Conservation (phyloP, 1,139 yeast genomes). For the Sugiyamaella xylanicola region DNA sequence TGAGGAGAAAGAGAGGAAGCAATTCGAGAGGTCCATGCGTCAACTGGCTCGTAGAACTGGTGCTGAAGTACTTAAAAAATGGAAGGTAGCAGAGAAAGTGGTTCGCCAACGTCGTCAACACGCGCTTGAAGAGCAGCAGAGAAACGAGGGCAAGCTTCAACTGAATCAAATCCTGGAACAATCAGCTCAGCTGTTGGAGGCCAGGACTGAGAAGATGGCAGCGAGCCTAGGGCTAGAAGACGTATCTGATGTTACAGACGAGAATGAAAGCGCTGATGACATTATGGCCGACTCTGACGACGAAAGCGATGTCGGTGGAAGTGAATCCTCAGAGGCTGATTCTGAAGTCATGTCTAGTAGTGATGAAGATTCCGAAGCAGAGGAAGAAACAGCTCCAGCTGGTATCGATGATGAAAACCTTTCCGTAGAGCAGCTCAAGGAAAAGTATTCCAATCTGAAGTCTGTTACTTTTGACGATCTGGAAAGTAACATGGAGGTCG, state of each 20-base stretch:
- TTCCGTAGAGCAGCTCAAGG: slow-evolving; percentile 64
- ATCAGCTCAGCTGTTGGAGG: slow-evolving; percentile 85
- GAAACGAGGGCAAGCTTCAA: slow-evolving; percentile 82
- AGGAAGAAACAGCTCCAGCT: slow-evolving; percentile 34
- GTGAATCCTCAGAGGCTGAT: slow-evolving; percentile 34
- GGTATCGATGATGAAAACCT: slow-evolving; percentile 53
- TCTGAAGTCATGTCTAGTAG: slow-evolving; percentile 30
- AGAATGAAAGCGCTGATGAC: slow-evolving; percentile 29
- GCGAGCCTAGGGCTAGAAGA: slow-evolving; percentile 29
- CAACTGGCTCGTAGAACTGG: slow-evolving; percentile 77
- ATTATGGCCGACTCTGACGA: slow-evolving; percentile 33
- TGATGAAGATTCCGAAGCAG: slow-evolving; percentile 42
- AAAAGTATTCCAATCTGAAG: slow-evolving; percentile 62
- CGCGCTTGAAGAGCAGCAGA: slow-evolving; percentile 51
- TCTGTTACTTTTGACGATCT: slow-evolving; percentile 27
- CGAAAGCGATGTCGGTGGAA: slow-evolving; percentile 32
- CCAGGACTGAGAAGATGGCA: slow-evolving; percentile 59
- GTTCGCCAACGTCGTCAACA: slow-evolving; percentile 47
- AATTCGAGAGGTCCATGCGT: slow-evolving; percentile 52
- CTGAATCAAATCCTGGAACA: slow-evolving; percentile 87
- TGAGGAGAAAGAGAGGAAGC: slow-evolving; percentile 77
- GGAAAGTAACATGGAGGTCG: slow-evolving; percentile 32
- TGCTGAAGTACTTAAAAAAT: slow-evolving; percentile 83
- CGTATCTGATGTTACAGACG: slow-evolving; percentile 29
- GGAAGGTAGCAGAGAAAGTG: slow-evolving; percentile 90